Percentiles rank a stretch among this genome's conserved stretches.
Evolutionary conservation across 257 asterid species (phyloP).

Genomic region (Primulina tabacum): DNA sequence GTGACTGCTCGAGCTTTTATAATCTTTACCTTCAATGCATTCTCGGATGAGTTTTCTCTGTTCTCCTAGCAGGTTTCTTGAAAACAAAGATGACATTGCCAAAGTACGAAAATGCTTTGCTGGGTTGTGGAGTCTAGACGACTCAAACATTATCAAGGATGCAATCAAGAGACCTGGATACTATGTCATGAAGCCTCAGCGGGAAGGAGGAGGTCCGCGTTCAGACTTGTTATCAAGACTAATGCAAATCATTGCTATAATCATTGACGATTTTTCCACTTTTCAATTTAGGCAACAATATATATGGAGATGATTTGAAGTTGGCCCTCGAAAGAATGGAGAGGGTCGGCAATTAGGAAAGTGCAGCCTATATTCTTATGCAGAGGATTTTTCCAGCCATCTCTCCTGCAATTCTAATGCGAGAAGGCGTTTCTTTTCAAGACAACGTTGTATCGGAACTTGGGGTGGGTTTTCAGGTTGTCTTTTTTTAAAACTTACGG

Average conservation of each 20-base stretch:
- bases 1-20: neutral
- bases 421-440: conserved; percentile 62
- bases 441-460: conserved; percentile 86
- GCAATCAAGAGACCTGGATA: conserved; percentile 76
- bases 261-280: conserved; percentile 8
- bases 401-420: conserved; percentile 72
- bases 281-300: conserved; percentile 67
- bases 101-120: conserved; percentile 92
- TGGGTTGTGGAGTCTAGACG: conserved; percentile 91
- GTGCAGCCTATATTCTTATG: conserved; percentile 94
- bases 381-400: conserved; percentile 85
- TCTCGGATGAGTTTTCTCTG: conserved; percentile 8
- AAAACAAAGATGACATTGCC: conserved; percentile 73
- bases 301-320: conserved; percentile 77
- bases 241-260: neutral
- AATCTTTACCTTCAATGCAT: neutral
- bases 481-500: neutral
- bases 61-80: conserved; percentile 66
- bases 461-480: conserved; percentile 36
- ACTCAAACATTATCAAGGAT: conserved; percentile 52
- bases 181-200: conserved; percentile 96
- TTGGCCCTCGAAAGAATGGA: conserved; percentile 59
- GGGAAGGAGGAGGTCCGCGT: conserved; percentile 97
- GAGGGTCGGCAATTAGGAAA: conserved; percentile 60
- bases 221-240: neutral